A percentile compares a stretch with the other conserved stretches of the same genome.
Conservation (phyloP, 352 stramenopile species). For the Globisporangium heterothallicum region DNA sequence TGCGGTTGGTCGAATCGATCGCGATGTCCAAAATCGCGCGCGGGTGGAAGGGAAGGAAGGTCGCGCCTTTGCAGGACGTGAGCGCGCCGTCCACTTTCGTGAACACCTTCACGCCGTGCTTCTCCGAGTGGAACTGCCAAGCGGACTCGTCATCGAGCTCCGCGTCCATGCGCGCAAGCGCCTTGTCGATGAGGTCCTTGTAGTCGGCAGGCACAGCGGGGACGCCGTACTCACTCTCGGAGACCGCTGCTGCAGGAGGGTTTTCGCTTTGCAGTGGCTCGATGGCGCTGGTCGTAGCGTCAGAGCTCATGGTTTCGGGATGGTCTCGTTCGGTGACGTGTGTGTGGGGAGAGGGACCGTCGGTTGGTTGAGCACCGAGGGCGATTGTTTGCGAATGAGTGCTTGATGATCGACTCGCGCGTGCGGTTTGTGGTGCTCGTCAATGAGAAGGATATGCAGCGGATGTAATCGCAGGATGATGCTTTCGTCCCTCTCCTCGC, state of each 20-base stretch:
- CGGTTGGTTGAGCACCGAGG: too few species aligned
- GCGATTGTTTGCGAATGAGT: too few species aligned
- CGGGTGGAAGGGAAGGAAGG: slow-evolving; percentile 45
- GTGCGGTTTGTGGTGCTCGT: too few species aligned
- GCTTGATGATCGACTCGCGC: too few species aligned
- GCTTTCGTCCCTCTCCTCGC: too few species aligned
- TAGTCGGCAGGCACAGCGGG: slow-evolving; percentile 43
- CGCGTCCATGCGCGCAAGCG: slow-evolving; percentile 45
- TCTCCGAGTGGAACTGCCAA: slow-evolving; percentile 71
- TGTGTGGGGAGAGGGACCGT: too few species aligned
- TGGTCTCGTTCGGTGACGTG: too few species aligned
- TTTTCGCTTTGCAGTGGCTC: background rate
- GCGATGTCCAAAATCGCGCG: slow-evolving; percentile 48
- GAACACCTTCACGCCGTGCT: slow-evolving; percentile 63
- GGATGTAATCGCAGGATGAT: too few species aligned
- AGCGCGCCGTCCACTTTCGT: slow-evolving; percentile 65
- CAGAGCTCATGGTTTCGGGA: background rate
- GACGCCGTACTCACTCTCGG: slow-evolving; percentile 25
- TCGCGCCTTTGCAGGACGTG: slow-evolving; percentile 48
- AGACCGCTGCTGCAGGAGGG: background rate
- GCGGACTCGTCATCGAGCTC: slow-evolving; percentile 47
- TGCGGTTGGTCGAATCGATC: slow-evolving; percentile 42
- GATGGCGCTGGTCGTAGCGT: background rate
- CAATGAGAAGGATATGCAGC: too few species aligned
- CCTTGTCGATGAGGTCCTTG: slow-evolving; percentile 54